Conservation (phyloP, 257 asterid species). For the Hygrophila difformis region DNA sequence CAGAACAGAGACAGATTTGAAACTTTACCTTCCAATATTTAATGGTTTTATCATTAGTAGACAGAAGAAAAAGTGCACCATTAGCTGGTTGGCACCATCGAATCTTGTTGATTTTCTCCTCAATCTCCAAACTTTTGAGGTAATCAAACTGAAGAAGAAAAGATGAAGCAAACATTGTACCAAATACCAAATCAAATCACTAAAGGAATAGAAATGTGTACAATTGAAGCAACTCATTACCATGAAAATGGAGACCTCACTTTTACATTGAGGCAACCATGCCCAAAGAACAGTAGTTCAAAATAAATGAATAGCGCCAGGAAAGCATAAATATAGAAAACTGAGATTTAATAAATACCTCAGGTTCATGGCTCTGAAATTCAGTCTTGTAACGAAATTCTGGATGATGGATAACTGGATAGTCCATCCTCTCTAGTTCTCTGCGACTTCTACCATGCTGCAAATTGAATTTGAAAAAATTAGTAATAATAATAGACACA, state of each 20-base stretch:
- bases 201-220: not conserved
- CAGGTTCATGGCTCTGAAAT: slow-evolving; percentile 91
- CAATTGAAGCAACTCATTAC: not conserved
- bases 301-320: not conserved
- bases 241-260: not conserved
- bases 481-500: slow-evolving; percentile 1
- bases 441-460: slow-evolving; percentile 57
- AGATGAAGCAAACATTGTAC: slow-evolving; percentile 13
- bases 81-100: slow-evolving; percentile 80
- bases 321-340: slow-evolving; percentile 4
- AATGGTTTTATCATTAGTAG: slow-evolving; percentile 81
- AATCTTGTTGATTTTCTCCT: slow-evolving; percentile 86
- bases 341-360: slow-evolving; percentile 35
- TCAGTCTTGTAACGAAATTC: slow-evolving; percentile 84
- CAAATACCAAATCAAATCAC: slow-evolving; percentile 6
- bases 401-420: slow-evolving; percentile 55
- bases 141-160: slow-evolving; percentile 55
- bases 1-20: slow-evolving; percentile 12
- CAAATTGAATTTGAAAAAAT: slow-evolving; percentile 15
- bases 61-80: slow-evolving; percentile 66
- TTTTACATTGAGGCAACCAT: not conserved
- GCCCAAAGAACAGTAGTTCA: slow-evolving; percentile 6
- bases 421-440: slow-evolving; percentile 69
- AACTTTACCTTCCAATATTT: slow-evolving; percentile 71
- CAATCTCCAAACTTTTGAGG: slow-evolving; percentile 81